These are phyloP conservation scores for Claviceps sp. DNA, from an alignment of 2,329 filamentous ascomycete genomes.

Conservation along the genomic window DNA sequence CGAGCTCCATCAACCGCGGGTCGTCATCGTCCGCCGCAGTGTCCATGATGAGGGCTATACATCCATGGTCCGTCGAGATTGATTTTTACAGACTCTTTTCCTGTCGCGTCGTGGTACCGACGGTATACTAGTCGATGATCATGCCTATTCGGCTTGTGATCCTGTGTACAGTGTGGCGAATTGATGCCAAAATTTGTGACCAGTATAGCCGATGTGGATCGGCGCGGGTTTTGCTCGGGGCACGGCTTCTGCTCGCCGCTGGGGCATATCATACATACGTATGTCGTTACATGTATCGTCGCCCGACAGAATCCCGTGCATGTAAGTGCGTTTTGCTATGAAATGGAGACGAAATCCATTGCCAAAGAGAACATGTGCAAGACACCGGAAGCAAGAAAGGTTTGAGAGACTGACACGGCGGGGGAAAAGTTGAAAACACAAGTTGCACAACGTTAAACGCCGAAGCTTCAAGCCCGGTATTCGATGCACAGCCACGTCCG, in stretches of 20 bases:
- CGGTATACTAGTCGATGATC: background rate
- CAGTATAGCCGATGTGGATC: background rate
- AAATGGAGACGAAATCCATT: no score
- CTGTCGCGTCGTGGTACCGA: background rate
- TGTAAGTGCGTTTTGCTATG: no score
- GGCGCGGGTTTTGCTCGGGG: background rate
- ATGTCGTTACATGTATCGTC: background rate
- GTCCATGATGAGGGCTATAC: constrained; percentile 20
- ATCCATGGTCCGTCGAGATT: background rate
- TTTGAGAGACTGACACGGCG: no score
- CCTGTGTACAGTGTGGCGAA: background rate
- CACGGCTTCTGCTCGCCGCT: background rate
- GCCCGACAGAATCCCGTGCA: background rate
- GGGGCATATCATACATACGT: no score
- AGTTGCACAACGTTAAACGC: no score
- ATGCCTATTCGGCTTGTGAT: no score
- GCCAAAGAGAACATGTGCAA: no score
- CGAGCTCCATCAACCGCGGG: constrained; percentile 44
- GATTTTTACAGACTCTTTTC: background rate
- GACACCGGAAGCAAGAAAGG: no score
- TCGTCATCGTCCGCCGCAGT: constrained; percentile 35
- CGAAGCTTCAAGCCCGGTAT: no score
- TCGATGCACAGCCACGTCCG: no score
- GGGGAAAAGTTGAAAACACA: no score
- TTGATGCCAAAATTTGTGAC: background rate